Conservation (phyloP, 1,284 basidiomycete genomes). For the Trametes pubescens region DNA sequence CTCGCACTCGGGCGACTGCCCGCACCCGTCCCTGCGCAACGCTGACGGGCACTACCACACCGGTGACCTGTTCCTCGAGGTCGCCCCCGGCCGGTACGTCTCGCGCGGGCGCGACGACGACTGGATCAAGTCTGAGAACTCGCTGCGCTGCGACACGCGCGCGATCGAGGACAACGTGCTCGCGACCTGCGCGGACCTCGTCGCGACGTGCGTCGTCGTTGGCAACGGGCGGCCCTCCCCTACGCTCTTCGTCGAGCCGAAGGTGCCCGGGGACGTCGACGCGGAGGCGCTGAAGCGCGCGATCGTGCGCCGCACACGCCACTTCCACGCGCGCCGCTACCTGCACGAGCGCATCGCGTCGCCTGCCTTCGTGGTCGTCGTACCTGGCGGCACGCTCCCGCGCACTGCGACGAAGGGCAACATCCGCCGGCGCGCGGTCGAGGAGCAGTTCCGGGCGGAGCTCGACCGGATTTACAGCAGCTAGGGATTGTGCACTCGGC, state of each 20-base stretch:
- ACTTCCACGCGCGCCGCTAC: slow-evolving; percentile 70
- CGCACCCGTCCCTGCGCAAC: slow-evolving; percentile 60
- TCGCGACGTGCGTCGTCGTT: slow-evolving; percentile 70
- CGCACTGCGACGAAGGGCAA: slow-evolving; percentile 78
- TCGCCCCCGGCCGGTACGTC: slow-evolving; percentile 58
- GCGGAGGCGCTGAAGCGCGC: slow-evolving; percentile 60
- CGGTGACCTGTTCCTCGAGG: slow-evolving; percentile 75
- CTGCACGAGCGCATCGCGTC: slow-evolving; percentile 71
- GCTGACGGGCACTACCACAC: slow-evolving; percentile 76
- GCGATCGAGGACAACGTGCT: slow-evolving; percentile 77
- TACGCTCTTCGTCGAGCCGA: slow-evolving; percentile 66
- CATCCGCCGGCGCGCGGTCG: slow-evolving; percentile 69
- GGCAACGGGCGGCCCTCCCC: slow-evolving; percentile 71
- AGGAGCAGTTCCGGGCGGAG: slow-evolving; percentile 57
- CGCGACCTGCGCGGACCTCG: slow-evolving; percentile 58
- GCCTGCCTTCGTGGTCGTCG: slow-evolving; percentile 62
- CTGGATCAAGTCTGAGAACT: slow-evolving; percentile 81
- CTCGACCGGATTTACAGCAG: slow-evolving; percentile 57
- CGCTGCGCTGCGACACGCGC: slow-evolving; percentile 77
- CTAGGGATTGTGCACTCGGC: slow-evolving; percentile 22
- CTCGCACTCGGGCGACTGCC: slow-evolving; percentile 71
- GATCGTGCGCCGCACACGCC: slow-evolving; percentile 68
- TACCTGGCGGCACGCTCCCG: slow-evolving; percentile 64
- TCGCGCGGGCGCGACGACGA: slow-evolving; percentile 76
- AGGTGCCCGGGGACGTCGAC: slow-evolving; percentile 22